Conservation (phyloP, 352 stramenopile species). For the Globisporangium acanthophoron region DNA sequence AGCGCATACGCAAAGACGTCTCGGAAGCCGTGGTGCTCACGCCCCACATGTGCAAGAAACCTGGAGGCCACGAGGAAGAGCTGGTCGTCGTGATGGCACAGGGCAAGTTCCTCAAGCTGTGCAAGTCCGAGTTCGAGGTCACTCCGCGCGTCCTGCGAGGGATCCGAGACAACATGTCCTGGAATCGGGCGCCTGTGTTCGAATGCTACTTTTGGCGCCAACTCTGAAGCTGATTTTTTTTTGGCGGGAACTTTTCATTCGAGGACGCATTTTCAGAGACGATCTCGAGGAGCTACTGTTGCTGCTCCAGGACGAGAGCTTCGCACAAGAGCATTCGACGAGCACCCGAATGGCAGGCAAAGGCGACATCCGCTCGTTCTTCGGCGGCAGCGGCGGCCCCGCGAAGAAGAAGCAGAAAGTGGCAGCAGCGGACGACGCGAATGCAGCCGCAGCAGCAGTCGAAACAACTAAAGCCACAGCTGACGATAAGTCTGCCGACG, state of each 20-base stretch:
- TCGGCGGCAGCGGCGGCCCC: slow-evolving; percentile 17
- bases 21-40: slow-evolving; percentile 15
- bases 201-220: too few relatives aligned
- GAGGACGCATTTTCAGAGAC: too few relatives aligned
- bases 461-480: background rate
- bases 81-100: slow-evolving; percentile 11
- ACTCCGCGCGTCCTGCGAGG: background rate
- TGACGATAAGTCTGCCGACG: background rate
- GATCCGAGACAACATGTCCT: slow-evolving; percentile 1
- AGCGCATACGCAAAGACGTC: slow-evolving; percentile 24
- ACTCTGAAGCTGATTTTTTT: too few relatives aligned
- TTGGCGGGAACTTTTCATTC: too few relatives aligned
- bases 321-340: background rate
- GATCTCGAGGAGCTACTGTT: too few relatives aligned
- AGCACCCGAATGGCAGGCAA: slow-evolving; percentile 3
- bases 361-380: slow-evolving; percentile 65
- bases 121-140: slow-evolving; percentile 1
- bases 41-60: slow-evolving; percentile 3
- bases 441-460: background rate
- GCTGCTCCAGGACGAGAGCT: too few relatives aligned
- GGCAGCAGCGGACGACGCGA: background rate
- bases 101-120: slow-evolving; percentile 11
- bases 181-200: background rate
- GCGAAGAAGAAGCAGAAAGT: slow-evolving; percentile 22
- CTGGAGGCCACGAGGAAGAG: background rate